Conservation (phyloP, 768 basidiomycete species). For the Melanogaster broomeanus region DNA sequence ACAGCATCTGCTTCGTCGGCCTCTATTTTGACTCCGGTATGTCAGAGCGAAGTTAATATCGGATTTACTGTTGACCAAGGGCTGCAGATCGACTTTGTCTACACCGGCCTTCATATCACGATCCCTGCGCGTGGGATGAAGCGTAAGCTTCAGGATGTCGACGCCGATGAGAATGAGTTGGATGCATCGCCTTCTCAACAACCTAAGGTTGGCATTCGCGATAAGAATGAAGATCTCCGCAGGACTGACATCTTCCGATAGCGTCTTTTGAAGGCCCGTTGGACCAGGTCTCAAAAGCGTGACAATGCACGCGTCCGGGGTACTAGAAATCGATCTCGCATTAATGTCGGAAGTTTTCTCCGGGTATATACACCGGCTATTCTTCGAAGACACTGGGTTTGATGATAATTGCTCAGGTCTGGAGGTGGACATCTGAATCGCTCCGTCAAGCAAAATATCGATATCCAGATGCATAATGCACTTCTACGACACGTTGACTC, state of each 20-base stretch:
- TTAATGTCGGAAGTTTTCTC: neutral
- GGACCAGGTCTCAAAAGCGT: conserved; percentile 10
- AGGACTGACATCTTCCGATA: conserved; percentile 5
- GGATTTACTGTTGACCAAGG: neutral
- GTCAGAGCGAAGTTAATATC: neutral
- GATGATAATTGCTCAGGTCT: neutral
- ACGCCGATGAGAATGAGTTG: neutral
- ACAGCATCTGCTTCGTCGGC: conserved; percentile 13
- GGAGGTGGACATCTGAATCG: too few relatives aligned
- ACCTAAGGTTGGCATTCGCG: conserved; percentile 18
- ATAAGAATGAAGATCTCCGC: neutral
- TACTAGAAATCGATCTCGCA: neutral
- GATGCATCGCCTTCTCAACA: neutral
- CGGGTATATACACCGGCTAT: neutral
- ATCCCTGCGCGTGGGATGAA: conserved; percentile 21
- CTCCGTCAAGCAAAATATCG: too few relatives aligned
- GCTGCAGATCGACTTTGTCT: conserved; percentile 8
- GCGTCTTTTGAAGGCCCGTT: conserved; percentile 17
- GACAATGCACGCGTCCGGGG: neutral
- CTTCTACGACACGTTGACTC: too few relatives aligned
- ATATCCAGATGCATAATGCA: neutral
- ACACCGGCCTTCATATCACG: conserved; percentile 26
- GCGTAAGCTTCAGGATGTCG: conserved; percentile 24
- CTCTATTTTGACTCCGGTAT: conserved; percentile 17
- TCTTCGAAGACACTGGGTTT: neutral